Percentiles rank a stretch among this genome's conserved stretches.
Evolutionary conservation across 306 rosid species (phyloP).

Genomic region (Rosa chinensis): DNA sequence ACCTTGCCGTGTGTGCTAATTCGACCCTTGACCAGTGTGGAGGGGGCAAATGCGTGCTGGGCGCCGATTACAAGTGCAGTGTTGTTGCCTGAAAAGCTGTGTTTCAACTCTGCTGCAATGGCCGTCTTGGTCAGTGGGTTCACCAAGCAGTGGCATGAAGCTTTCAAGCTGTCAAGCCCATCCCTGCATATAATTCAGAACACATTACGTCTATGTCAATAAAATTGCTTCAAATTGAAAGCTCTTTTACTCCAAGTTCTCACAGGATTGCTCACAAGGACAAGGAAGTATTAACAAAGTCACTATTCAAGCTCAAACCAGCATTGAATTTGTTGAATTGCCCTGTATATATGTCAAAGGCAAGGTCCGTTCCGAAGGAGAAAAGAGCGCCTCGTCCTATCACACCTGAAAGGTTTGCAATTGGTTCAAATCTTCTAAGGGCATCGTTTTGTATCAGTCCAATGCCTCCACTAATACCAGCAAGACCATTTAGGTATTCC

Average conservation of each 20-base stretch:
- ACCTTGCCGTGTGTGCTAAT: constrained; percentile 47
- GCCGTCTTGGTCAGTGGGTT: constrained; percentile 55
- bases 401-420: constrained; percentile 42
- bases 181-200: constrained; percentile 48
- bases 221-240: not conserved
- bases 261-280: constrained; percentile 51
- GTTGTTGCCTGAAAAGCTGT: constrained; percentile 41
- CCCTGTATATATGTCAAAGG: constrained; percentile 43
- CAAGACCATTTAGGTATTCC: constrained; percentile 44
- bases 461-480: constrained; percentile 58
- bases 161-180: constrained; percentile 56
- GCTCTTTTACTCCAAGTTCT: not conserved
- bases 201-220: not conserved
- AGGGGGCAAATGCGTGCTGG: constrained; percentile 52
- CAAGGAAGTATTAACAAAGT: constrained; percentile 52
- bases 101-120: constrained; percentile 62
- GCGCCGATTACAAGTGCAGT: constrained; percentile 55
- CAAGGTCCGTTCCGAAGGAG: constrained; percentile 53
- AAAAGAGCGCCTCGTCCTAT: constrained; percentile 43
- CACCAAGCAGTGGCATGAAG: constrained; percentile 45
- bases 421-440: constrained; percentile 38
- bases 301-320: constrained; percentile 49
- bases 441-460: constrained; percentile 44
- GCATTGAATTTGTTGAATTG: constrained; percentile 43
- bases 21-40: constrained; percentile 49